Evolutionary conservation across 2,329 filamentous ascomycete genomes (phyloP), one percentile per base, ranked within the genome.

Genomic region (Ophiostoma ips): DNA sequence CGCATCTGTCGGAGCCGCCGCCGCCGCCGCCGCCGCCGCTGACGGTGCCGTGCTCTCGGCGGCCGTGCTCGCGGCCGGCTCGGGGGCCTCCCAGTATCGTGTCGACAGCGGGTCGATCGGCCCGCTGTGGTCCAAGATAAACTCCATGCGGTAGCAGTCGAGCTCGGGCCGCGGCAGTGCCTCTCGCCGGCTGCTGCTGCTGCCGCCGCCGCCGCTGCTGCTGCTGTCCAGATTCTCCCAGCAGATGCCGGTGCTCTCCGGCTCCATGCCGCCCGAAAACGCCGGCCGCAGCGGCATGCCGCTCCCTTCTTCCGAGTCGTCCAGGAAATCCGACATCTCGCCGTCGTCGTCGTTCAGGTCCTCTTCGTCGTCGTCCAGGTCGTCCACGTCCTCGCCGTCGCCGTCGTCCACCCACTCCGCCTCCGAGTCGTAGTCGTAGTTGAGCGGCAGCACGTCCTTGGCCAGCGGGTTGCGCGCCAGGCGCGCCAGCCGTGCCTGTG

Each of bases 291-390:
- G 70, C 61, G 65, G 67, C 53, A 68, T 75, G 60, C 64, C 61
- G 60, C 64, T n/a, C n/a, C n/a, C 61, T 53, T 92, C 86, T 49
- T 94, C 86, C 6, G 86, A 86, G 58, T 94, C 87, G 57, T 95
- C 89, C 2, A 95, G 71, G 60, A 95, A 95, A 16, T 81, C 89
- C 4, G 87, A 86, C 81, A 95, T 84, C 53, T 94, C 88, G 55
- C 86, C 84, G 15, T 86, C 84, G n/a, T 79, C 83, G 51, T 84
- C 83, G 0, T 71, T 55, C 35, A 48, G 3, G n/a, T 71, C 70
- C n/a, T 75, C 89, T 70, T 75, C 88, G 68, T 76, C 76, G 9
- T 84, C 81, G 18, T 84, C 82, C 24, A 81, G 70, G 2, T 81
- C 75, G 13, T 79, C 80, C 3, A 86, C 73, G 46, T 84, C 80